phyloP scores from a whole-genome alignment of 2,329 filamentous ascomycete genomes.

The Cercospora berteroae region DNA sequence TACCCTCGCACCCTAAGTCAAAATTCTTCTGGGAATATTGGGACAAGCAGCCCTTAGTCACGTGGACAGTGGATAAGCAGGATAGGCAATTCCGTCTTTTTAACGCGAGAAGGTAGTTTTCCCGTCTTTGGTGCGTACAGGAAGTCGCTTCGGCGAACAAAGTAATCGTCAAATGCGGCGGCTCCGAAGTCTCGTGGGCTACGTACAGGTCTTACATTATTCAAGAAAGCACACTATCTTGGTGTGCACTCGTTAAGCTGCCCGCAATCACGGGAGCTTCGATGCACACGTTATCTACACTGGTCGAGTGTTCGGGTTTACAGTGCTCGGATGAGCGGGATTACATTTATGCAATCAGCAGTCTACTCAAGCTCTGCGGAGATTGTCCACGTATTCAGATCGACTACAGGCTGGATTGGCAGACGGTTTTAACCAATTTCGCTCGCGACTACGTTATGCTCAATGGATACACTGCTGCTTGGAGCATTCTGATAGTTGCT shows the following conservation, averaged over 20 bases:
- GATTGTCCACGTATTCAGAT: background rate
- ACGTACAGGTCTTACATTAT: background rate
- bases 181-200: background rate
- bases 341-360: background rate
- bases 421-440: background rate
- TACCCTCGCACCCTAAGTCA: no score
- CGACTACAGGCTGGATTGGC: background rate
- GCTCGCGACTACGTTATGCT: background rate
- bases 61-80: background rate
- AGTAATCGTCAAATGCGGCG: background rate
- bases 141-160: background rate
- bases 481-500: background rate
- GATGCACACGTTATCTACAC: background rate
- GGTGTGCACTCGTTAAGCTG: background rate
- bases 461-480: background rate
- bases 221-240: background rate
- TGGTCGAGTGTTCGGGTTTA: background rate
- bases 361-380: background rate
- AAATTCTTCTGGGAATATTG: no score
- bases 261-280: background rate
- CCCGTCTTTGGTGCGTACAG: background rate
- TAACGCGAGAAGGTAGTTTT: background rate
- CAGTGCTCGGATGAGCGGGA: background rate
- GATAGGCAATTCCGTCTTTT: background rate
- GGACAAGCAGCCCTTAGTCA: background rate